Evolutionary conservation across 2,329 filamentous ascomycete genomes (phyloP).

Genomic region (Seiridium unicorne): DNA sequence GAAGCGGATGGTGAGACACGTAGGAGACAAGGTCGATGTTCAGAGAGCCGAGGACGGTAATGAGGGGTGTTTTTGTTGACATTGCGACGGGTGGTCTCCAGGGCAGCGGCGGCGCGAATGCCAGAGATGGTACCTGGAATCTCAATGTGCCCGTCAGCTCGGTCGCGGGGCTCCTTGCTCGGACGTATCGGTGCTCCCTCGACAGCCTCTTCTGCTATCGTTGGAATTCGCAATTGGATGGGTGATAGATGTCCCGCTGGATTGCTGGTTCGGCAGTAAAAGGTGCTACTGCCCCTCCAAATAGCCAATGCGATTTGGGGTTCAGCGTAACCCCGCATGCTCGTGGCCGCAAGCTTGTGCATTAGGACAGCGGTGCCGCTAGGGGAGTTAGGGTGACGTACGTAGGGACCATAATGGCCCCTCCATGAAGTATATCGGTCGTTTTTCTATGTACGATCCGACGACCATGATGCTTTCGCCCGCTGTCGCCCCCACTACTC

Average conservation of each 20-base stretch:
- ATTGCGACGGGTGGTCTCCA: neutral
- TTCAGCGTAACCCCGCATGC: neutral
- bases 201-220: neutral
- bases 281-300: neutral
- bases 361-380: too few relatives aligned
- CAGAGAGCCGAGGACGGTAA: conserved; percentile 87
- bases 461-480: neutral
- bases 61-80: conserved; percentile 39
- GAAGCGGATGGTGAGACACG: conserved; percentile 76
- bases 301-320: neutral
- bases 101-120: neutral
- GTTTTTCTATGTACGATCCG: neutral
- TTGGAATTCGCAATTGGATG: neutral
- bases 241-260: neutral
- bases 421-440: neutral
- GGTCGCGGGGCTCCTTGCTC: neutral
- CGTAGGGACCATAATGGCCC: neutral
- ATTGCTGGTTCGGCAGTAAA: neutral
- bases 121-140: too few relatives aligned
- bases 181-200: neutral
- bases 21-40: conserved; percentile 93
- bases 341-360: neutral
- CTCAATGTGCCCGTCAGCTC: too few relatives aligned
- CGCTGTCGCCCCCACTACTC: neutral
- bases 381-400: neutral